Evolutionary conservation across 225 moss, liverwort and hornwort genomes (phyloP), one percentile per base, ranked within the genome.

Genomic region (Pseudisothecium myosuroides): DNA sequence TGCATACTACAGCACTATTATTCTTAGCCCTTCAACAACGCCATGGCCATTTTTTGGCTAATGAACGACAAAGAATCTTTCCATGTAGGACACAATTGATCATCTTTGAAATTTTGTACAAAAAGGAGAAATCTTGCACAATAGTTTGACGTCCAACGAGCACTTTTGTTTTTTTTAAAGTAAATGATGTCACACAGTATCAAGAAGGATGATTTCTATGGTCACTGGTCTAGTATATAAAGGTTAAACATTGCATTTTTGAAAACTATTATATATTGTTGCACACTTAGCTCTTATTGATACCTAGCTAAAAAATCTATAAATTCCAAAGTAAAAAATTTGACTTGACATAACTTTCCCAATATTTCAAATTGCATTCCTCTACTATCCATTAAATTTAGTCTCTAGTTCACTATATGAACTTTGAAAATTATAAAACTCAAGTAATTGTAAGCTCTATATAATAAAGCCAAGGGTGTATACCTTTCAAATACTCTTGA

Each of bases 331-430:
- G 1, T 14, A 32, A 55, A 45, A 22, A 24, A 10, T 10, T 37
- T 15, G 24, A 16, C 6, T 24, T 0, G 0, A 10, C 0, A 55
- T 14, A 37, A 10, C 2, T 15, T 54, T 36, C 1, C 2, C 3
- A 77, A 23, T 37, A 54, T 23, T 13, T 5, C 14, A 77, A 52
- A 37, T 14, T 54, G 14, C 9, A 9, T 14, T 55, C 5, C 0
- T 24, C 10, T 24, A 37, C 15, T 37, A n/a, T 56, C 0, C 0
- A 78, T 26, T 26, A 26, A 56, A n/a, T 17, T 26, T 11, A 27
- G 3, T 56, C 4, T 27, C 79, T 56, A 56, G 12, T 79, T n/a
- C 26, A 17, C 5, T n/a, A 3, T 15, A 23, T 1, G 23, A 54
- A 54, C 6, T 22, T 77, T 36, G 2, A 15, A 14, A 54, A 77